These are phyloP conservation scores for Bertia moriformis DNA, from an alignment of 2,329 filamentous ascomycete species.

Conservation along the genomic window DNA sequence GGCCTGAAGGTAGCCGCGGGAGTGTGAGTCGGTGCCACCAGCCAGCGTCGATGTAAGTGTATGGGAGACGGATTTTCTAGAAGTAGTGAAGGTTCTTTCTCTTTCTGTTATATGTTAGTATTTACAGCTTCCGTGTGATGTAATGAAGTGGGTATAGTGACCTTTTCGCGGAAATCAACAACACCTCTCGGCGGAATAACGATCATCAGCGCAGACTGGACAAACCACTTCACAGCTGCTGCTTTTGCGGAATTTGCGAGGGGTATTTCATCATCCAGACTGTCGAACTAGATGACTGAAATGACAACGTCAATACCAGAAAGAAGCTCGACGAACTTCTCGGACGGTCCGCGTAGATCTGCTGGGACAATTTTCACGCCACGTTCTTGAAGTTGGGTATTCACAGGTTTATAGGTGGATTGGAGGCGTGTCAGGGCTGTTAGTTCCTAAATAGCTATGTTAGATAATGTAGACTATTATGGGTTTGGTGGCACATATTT, in stretches of 20 bases:
- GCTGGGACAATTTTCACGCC: slow-evolving; percentile 25
- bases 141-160: no score
- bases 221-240: slow-evolving; percentile 32
- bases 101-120: slow-evolving; percentile 23
- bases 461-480: no score
- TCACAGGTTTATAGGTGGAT: slow-evolving; percentile 27
- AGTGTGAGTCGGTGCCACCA: slow-evolving; percentile 38
- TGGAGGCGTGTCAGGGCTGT: slow-evolving; percentile 27
- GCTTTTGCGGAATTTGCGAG: slow-evolving; percentile 30
- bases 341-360: slow-evolving; percentile 24
- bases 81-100: slow-evolving; percentile 32
- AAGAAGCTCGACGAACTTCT: slow-evolving; percentile 24
- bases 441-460: slow-evolving; percentile 24
- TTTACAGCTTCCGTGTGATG: no score
- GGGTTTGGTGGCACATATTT: no score
- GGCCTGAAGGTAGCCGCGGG: slow-evolving; percentile 26
- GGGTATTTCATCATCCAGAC: slow-evolving; percentile 23
- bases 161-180: slow-evolving; percentile 8
- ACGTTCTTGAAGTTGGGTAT: slow-evolving; percentile 19
- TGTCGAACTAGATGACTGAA: slow-evolving; percentile 18
- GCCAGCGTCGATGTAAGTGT: slow-evolving; percentile 42
- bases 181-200: slow-evolving; percentile 21
- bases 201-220: no score
- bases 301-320: slow-evolving; percentile 27
- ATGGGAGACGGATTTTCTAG: slow-evolving; percentile 29